Evolutionary conservation across 352 stramenopile genomes (phyloP), one percentile per base, ranked within the genome.

Genomic region (Globisporangium lucens): DNA sequence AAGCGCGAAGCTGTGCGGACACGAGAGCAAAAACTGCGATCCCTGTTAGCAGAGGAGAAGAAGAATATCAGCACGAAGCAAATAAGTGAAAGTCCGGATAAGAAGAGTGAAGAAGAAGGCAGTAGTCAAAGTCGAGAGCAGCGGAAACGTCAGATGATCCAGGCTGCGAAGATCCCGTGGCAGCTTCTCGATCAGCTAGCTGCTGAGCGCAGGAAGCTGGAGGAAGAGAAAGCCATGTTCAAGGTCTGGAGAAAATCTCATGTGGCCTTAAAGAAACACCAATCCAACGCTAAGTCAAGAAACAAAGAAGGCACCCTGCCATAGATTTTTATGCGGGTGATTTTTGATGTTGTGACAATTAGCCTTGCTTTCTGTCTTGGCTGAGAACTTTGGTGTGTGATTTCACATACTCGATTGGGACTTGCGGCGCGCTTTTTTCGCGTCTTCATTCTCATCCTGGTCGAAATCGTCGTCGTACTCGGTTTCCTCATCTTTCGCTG

Each of bases 101-200:
- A 47, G 12, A 69, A 65, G 24, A 66, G 24, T 4, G 30, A 59
- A 35, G 41, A 59, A 35, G 41, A 33, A 12, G 36, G 43, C 29
- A 30, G 1, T 9, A 49, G 24, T 4, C 30, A 57, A 15, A 72
- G 47, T 60, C 66, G 67, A 22, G 69, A 77, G 33, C 75, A 84
- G 41, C 74, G 63, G 51, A 80, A 75, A 47, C 71, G 67, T 20
- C 62, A 75, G 33, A 52, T 77, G 2, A 43, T 79, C 1, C 65
- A 83, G 62, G 75, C 74, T 36, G 83, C 81, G 9, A 80, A 85
- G 59, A 78, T 93, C 30, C 85, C 86, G 30, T 93, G 86, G 84
- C 70, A 88, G 56, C 66, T 94, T 4, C 69, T 94, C 0, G 86
- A 94, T 35, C 75, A 91, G 30, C 30, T 94, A 12, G 72, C 75